These are phyloP conservation scores for Pterulicium gracile DNA, from an alignment of 1,284 basidiomycete genomes.

Conservation along the genomic window DNA sequence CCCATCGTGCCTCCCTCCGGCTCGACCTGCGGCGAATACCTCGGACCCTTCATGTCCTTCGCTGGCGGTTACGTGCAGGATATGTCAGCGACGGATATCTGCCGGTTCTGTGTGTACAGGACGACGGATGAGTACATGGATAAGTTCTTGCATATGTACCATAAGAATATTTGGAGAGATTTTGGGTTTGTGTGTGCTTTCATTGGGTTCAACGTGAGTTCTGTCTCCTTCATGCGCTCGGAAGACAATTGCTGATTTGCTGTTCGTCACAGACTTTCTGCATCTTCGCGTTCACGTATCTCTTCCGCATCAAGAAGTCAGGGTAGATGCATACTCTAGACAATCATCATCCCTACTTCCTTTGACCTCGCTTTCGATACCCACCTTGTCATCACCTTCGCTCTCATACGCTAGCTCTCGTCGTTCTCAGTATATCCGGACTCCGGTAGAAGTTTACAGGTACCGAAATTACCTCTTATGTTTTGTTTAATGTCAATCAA, in stretches of 20 bases:
- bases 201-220: neutral
- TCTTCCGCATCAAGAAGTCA: too few species aligned
- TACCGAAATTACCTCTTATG: too few species aligned
- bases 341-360: too few species aligned
- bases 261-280: neutral
- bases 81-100: slow-evolving; percentile 37
- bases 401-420: too few species aligned
- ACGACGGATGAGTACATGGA: slow-evolving; percentile 26
- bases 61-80: slow-evolving; percentile 61
- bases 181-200: neutral
- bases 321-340: too few species aligned
- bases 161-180: neutral
- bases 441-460: too few species aligned
- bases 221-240: neutral
- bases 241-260: neutral
- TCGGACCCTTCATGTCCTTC: slow-evolving; percentile 36
- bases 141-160: neutral
- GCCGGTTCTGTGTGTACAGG: slow-evolving; percentile 41
- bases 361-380: too few species aligned
- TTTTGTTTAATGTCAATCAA: too few species aligned
- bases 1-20: slow-evolving; percentile 45
- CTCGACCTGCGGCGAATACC: slow-evolving; percentile 48
- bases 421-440: too few species aligned
- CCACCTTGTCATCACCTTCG: too few species aligned
- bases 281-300: neutral